phyloP scores from a whole-genome alignment of 176 grass and related monocot species.

The Otatea glauca region DNA sequence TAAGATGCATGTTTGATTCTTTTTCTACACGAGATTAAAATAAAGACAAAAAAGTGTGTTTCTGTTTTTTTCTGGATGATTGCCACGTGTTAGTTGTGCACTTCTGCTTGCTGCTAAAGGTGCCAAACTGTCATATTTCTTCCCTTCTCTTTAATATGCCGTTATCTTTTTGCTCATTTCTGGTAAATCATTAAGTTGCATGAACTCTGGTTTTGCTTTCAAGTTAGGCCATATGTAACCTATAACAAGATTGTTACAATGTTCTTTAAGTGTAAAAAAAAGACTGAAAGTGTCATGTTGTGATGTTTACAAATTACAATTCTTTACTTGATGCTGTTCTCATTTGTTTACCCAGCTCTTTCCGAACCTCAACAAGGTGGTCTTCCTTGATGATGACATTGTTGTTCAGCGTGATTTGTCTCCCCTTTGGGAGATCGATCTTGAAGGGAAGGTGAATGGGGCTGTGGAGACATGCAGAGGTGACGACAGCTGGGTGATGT shows the following conservation, averaged over 20 bases:
- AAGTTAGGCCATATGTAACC: background rate
- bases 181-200: slow-evolving; percentile 8
- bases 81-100: background rate
- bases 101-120: slow-evolving; percentile 23
- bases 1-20: slow-evolving; percentile 36
- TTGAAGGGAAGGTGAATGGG: slow-evolving; percentile 87
- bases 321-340: slow-evolving; percentile 32
- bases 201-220: background rate
- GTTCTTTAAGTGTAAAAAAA: background rate
- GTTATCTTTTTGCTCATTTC: background rate
- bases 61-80: background rate
- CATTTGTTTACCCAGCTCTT: slow-evolving; percentile 72
- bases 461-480: slow-evolving; percentile 90
- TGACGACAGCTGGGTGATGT: slow-evolving; percentile 91
- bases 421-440: slow-evolving; percentile 76
- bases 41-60: background rate
- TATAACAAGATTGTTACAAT: slow-evolving; percentile 2
- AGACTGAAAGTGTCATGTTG: background rate
- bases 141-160: background rate
- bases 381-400: slow-evolving; percentile 94
- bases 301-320: slow-evolving; percentile 5
- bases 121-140: background rate
- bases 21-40: slow-evolving; percentile 18
- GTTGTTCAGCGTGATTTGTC: slow-evolving; percentile 87
- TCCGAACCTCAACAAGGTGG: slow-evolving; percentile 86